phyloP scores from a whole-genome alignment of 208 protist genomes.

The Angomonas desouzai region DNA sequence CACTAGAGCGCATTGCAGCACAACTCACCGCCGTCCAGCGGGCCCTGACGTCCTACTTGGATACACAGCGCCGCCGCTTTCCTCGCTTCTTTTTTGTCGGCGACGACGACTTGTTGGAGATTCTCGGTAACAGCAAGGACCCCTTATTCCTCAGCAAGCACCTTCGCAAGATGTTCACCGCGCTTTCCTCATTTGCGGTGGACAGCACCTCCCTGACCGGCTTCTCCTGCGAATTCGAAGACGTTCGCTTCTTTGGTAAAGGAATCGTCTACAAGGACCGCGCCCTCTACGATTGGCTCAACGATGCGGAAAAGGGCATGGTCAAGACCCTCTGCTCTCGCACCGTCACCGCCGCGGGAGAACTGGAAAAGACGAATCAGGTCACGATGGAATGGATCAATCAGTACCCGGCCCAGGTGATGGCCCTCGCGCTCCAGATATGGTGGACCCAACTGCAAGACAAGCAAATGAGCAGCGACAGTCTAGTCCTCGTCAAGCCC shows the following conservation, averaged over 20 bases:
- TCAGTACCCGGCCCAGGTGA: slow-evolving; percentile 88
- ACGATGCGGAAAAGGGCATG: slow-evolving; percentile 90
- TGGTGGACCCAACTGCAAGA: slow-evolving; percentile 91
- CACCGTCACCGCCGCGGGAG: slow-evolving; percentile 38
- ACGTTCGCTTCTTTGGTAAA: slow-evolving; percentile 52
- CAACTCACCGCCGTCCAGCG: slow-evolving; percentile 96
- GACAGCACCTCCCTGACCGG: slow-evolving; percentile 55
- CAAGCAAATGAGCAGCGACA: slow-evolving; percentile 29
- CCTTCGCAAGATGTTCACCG: slow-evolving; percentile 99
- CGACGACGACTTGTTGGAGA: slow-evolving; percentile 99
- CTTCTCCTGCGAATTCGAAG: slow-evolving; percentile 95
- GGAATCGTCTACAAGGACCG: slow-evolving; percentile 21
- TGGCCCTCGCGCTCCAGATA: slow-evolving; percentile 91
- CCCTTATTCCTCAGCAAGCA: slow-evolving; percentile 95
- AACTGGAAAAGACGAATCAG: slow-evolving; percentile 19
- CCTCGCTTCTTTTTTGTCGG: slow-evolving; percentile 99
- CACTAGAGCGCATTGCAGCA: slow-evolving; percentile 90
- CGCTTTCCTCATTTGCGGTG: slow-evolving; percentile 86
- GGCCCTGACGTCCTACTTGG: slow-evolving; percentile 96
- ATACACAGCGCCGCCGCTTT: slow-evolving; percentile 95
- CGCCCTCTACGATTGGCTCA: slow-evolving; percentile 95
- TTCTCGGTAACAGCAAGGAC: slow-evolving; percentile 97
- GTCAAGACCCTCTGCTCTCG: slow-evolving; percentile 66
- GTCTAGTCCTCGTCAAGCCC: neutral
- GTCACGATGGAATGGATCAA: slow-evolving; percentile 87